Evolutionary conservation across 352 stramenopile species (phyloP), one percentile per base, ranked within the genome.

Genomic region (Plasmopara viticola): DNA sequence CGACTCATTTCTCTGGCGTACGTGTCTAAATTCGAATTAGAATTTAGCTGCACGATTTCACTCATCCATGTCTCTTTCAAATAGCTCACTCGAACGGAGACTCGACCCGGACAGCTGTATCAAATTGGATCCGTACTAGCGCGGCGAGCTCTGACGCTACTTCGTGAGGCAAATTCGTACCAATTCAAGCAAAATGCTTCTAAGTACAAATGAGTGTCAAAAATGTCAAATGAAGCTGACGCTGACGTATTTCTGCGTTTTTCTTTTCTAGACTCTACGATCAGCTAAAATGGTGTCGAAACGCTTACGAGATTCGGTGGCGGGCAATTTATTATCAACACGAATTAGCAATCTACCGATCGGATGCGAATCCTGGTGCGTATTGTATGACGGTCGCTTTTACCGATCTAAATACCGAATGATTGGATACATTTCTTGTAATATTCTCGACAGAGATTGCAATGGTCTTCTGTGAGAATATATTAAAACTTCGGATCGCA

Each of bases 311-410:
- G 9, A 58, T 66, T 30, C 67, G 74, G n/a, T 87, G 77, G 77
- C 64, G 37, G 50, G 64, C 70, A 1, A 56, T 83, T 9, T 62
- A 73, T 44, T 76, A 63, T 37, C 61, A 63, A 18, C 70, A 63
- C 30, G 77, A 87, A 37, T 54, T 71, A 20, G 64, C 51, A 2
- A 51, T 83, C 9, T 81, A 76, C 29, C 72, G 75, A 13, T 53
- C 81, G 5, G 72, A 83, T 51, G 72, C 62, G 15, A 61, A 81
- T 14, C 62, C 68, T 47, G 74, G 77, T 86, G 57, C 15, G 17
- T 46, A 1, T 31, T 44, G 33, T 15, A 33, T 9, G 31, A 12
- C 31, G 31, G 5, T 12, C n/a, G n/a, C n/a, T n/a, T n/a, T n/a
- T n/a, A n/a, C n/a, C 6, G 31, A 35, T 35, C 10, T 35, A 35